These are phyloP conservation scores for Backusella circina DNA, from an alignment of 192 early-diverging fungal species.

Conservation along the genomic window DNA sequence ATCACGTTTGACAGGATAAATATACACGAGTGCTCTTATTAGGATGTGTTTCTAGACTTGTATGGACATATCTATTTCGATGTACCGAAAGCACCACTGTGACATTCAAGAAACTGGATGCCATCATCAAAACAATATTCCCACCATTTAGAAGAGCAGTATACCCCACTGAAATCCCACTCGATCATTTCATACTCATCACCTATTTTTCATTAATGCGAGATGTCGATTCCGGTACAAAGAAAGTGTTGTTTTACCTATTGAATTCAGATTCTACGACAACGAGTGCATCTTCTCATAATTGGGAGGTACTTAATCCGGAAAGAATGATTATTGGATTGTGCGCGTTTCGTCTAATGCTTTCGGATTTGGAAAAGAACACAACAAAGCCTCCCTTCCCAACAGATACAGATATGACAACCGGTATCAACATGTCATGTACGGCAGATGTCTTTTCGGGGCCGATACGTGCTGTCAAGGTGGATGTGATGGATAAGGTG, in stretches of 20 bases:
- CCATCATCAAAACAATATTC: constrained; percentile 61
- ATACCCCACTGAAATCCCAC: constrained; percentile 56
- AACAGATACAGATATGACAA: constrained; percentile 36
- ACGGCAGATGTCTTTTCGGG: constrained; percentile 33
- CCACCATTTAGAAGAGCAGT: constrained; percentile 54
- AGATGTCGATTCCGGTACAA: constrained; percentile 65
- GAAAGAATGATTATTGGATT: constrained; percentile 78
- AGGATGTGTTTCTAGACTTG: constrained; percentile 71
- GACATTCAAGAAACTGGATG: constrained; percentile 51
- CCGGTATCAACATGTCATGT: constrained; percentile 25
- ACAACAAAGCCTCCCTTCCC: constrained; percentile 46
- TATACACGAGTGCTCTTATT: constrained; percentile 69
- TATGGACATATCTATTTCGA: constrained; percentile 95
- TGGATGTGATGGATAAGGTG: constrained; percentile 65
- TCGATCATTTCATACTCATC: constrained; percentile 69
- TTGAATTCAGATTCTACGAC: constrained; percentile 56
- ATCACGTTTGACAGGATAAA: constrained; percentile 61
- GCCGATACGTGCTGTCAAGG: constrained; percentile 50
- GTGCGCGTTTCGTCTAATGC: constrained; percentile 64
- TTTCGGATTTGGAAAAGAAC: constrained; percentile 68
- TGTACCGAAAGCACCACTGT: constrained; percentile 65
- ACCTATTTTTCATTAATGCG: constrained; percentile 64
- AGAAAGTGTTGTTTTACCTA: constrained; percentile 61
- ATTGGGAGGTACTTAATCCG: constrained; percentile 50
- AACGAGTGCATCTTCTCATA: constrained; percentile 27